A percentile compares a stretch with the other conserved stretches of the same genome.
Conservation (phyloP, 225 moss, liverwort and hornwort genomes). For the Pseudoscleropodium purum region DNA sequence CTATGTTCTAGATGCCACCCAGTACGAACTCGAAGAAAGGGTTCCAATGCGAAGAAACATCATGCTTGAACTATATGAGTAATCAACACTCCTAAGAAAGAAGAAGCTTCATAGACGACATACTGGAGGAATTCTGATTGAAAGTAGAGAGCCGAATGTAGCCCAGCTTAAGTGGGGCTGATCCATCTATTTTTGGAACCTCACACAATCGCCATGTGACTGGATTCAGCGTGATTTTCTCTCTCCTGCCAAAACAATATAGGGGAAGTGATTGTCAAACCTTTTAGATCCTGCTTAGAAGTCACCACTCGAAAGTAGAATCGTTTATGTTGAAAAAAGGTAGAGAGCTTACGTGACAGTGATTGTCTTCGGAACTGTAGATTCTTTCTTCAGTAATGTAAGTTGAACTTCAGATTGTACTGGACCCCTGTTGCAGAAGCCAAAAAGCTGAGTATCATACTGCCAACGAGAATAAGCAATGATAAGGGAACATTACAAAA, state of each 20-base stretch:
- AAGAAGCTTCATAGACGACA: background rate
- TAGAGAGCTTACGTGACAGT: constrained; percentile 61
- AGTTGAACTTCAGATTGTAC: constrained; percentile 79
- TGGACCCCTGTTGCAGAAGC: constrained; percentile 58
- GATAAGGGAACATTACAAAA: background rate
- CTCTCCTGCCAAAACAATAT: constrained; percentile 51
- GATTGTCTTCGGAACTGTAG: constrained; percentile 52
- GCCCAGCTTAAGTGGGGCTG: constrained; percentile 63
- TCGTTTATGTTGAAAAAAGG: background rate
- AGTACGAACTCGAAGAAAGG: background rate
- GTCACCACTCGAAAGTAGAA: background rate
- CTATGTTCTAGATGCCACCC: background rate
- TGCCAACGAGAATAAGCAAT: background rate
- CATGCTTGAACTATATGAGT: background rate
- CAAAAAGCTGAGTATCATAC: background rate
- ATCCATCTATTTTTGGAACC: constrained; percentile 39
- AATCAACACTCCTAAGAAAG: background rate
- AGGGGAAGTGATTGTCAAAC: background rate
- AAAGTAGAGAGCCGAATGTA: constrained; percentile 94
- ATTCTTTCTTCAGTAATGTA: constrained; percentile 59
- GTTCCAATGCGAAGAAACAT: background rate
- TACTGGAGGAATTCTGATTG: constrained; percentile 93
- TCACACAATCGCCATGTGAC: constrained; percentile 93
- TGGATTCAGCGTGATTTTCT: constrained; percentile 85
- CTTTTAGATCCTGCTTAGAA: background rate